These are phyloP conservation scores for Aspergillus puulaauensis DNA, from an alignment of 2,329 filamentous ascomycete genomes.

Conservation along the genomic window DNA sequence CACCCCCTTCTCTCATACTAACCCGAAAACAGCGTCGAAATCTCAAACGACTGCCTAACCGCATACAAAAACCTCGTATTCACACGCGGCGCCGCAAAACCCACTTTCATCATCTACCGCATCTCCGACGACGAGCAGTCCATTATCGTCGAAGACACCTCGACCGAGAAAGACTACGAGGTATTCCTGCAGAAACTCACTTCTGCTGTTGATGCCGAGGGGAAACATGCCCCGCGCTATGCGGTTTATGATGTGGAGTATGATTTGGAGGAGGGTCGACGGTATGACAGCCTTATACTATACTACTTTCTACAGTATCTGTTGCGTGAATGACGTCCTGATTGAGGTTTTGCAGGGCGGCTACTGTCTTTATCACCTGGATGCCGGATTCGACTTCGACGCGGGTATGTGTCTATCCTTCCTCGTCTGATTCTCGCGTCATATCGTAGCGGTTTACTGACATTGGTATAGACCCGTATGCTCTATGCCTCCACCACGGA, in stretches of 20 bases:
- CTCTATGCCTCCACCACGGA: constrained; percentile 16
- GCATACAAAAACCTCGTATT: constrained; percentile 8
- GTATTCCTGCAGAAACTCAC: constrained; percentile 11
- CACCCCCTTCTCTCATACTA: accelerated
- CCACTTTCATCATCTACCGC: constrained; percentile 12
- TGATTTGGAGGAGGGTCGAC: no score
- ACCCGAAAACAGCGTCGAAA: background rate
- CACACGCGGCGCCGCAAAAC: constrained; percentile 4
- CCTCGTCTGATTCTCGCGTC: background rate
- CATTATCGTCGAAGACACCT: constrained; percentile 10
- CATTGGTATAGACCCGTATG: constrained; percentile 6
- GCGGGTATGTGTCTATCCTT: background rate
- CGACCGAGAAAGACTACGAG: constrained; percentile 12
- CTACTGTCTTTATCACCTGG: no score
- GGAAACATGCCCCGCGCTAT: background rate
- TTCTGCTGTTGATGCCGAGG: background rate
- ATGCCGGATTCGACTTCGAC: no score
- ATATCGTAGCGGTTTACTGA: background rate
- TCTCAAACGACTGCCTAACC: constrained; percentile 3
- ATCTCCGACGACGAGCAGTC: constrained; percentile 12
- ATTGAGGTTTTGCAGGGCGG: accelerated
- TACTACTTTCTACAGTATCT: no score
- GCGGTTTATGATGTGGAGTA: no score
- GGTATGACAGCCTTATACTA: no score
- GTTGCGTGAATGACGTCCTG: accelerated